A percentile compares a stretch with the other conserved stretches of the same genome.
These are phyloP conservation scores for Amanita polypyramis DNA, from an alignment of 768 basidiomycete species.

Conservation along the genomic window DNA sequence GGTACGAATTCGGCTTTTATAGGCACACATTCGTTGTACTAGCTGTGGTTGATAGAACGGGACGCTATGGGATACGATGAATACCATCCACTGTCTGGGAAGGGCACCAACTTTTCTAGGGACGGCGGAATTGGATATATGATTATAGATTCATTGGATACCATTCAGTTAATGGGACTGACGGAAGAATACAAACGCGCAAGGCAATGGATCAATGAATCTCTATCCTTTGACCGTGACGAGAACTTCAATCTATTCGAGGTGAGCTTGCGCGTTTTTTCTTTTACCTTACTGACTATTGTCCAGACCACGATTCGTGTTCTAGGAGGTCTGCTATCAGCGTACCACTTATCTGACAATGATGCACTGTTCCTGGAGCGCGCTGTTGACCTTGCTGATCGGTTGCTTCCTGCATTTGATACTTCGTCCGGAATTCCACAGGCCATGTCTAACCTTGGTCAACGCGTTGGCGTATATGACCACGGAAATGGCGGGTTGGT, in stretches of 20 bases:
- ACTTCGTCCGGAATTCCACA: slow-evolving; percentile 75
- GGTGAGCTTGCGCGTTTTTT: slow-evolving; percentile 54
- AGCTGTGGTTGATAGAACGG: slow-evolving; percentile 39
- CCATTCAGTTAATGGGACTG: slow-evolving; percentile 82
- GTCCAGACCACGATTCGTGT: slow-evolving; percentile 84
- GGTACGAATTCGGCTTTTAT: slow-evolving; percentile 32
- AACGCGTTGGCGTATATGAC: slow-evolving; percentile 51
- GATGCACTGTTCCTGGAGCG: slow-evolving; percentile 67
- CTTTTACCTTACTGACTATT: not conserved
- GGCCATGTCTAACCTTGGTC: slow-evolving; percentile 64
- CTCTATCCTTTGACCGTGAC: slow-evolving; percentile 71
- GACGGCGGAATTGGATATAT: slow-evolving; percentile 84
- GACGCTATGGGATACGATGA: slow-evolving; percentile 93
- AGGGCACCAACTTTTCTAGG: slow-evolving; percentile 67
- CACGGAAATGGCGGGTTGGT: slow-evolving; percentile 47
- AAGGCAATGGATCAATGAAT: slow-evolving; percentile 62
- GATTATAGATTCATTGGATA: slow-evolving; percentile 84
- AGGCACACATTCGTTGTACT: not conserved
- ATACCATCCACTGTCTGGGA: slow-evolving; percentile 73
- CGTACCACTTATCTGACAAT: slow-evolving; percentile 68
- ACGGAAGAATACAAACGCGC: slow-evolving; percentile 73
- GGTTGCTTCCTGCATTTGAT: slow-evolving; percentile 75
- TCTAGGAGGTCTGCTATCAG: slow-evolving; percentile 82
- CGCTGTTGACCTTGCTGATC: slow-evolving; percentile 75
- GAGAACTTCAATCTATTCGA: slow-evolving; percentile 84